Conservation (phyloP, 768 basidiomycete genomes). For the Leccinum arenicola region DNA sequence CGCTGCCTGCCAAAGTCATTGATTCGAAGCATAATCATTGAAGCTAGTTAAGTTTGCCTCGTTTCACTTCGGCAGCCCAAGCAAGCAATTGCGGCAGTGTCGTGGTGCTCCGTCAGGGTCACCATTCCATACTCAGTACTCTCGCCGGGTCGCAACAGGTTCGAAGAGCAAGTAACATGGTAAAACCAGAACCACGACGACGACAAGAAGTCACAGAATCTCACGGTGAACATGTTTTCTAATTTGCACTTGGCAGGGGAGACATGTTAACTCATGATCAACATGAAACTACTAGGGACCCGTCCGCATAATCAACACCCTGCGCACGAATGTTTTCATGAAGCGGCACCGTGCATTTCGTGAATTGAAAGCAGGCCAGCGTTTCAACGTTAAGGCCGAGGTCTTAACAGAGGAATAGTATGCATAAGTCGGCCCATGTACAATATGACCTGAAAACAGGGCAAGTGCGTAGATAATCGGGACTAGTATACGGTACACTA, state of each 20-base stretch:
- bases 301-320: neutral
- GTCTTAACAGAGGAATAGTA: neutral
- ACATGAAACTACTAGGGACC: neutral
- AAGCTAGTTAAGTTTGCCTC: slow-evolving; percentile 3
- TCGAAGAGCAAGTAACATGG: neutral
- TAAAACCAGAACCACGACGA: neutral
- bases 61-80: neutral
- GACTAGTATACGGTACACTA: neutral
- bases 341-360: neutral
- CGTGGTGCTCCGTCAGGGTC: neutral
- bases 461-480: neutral
- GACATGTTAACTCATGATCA: neutral
- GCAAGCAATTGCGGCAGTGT: neutral
- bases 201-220: neutral
- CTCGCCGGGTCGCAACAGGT: neutral
- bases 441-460: neutral
- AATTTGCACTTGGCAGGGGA: neutral
- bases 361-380: neutral
- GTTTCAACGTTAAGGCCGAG: neutral
- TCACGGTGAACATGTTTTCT: neutral
- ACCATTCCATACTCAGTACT: neutral
- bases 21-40: neutral
- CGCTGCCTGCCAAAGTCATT: slow-evolving; percentile 3
- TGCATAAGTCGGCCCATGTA: neutral
- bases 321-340: neutral